Evolutionary conservation across 2,329 filamentous ascomycete genomes (phyloP).

Genomic region (Pseudocercospora cruenta): DNA sequence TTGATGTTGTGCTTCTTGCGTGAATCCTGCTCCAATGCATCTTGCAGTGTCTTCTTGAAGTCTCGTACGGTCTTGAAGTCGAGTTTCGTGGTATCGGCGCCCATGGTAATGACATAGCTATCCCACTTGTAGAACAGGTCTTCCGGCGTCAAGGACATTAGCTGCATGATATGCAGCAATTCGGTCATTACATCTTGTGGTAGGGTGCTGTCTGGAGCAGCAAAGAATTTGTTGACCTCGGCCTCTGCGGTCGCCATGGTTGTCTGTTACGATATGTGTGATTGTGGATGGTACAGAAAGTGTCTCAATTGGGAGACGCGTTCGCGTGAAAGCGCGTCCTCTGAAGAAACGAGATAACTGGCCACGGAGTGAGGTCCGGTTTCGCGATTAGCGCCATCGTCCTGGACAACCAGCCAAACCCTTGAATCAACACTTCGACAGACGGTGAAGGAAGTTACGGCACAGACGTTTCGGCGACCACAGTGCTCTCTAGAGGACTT

Average conservation of each 20-base stretch:
- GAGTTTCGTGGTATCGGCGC: constrained; percentile 72
- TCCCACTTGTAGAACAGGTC: constrained; percentile 99
- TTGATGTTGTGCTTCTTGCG: constrained; percentile 62
- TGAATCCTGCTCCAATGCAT: constrained; percentile 76
- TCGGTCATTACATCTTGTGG: constrained; percentile 78
- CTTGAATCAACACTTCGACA: not conserved
- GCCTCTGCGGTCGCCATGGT: constrained; percentile 55
- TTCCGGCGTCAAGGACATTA: constrained; percentile 79
- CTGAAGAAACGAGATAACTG: not conserved
- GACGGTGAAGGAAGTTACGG: not conserved
- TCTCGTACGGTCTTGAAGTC: constrained; percentile 71
- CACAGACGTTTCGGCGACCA: not conserved
- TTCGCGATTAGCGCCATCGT: not conserved
- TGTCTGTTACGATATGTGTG: not conserved
- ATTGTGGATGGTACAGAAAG: not conserved
- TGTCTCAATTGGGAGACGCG: not conserved
- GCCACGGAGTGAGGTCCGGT: not conserved
- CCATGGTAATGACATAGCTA: constrained; percentile 94
- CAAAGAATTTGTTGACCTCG: constrained; percentile 65
- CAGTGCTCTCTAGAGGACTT: not conserved
- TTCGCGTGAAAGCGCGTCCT: constrained; percentile 4
- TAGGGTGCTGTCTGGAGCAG: constrained; percentile 55
- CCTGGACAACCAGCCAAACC: not conserved
- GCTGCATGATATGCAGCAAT: constrained; percentile 80
- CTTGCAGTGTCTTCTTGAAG: constrained; percentile 86